Conservation (phyloP, 169 alveolate species). For the Plasmodium knowlesi region DNA sequence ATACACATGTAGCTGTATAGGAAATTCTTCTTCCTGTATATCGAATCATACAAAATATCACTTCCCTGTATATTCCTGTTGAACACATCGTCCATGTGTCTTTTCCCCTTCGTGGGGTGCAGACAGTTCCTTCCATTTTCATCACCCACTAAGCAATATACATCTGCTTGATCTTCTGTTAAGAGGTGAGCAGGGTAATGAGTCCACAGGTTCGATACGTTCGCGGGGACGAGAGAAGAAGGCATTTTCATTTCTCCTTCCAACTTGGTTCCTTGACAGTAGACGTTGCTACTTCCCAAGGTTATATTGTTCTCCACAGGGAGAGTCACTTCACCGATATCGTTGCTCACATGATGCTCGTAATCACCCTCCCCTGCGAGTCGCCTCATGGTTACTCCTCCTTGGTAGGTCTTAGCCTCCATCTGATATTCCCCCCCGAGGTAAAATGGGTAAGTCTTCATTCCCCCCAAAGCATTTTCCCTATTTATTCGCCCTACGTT, state of each 20-base stretch:
- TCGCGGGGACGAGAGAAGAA: not conserved
- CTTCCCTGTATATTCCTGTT: slow-evolving; percentile 8
- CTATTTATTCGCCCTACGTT: not conserved
- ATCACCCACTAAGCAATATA: not conserved
- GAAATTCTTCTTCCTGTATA: slow-evolving; percentile 19
- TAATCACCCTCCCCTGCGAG: not conserved
- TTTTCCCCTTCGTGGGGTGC: not conserved
- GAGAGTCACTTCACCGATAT: not conserved
- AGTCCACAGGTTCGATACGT: not conserved
- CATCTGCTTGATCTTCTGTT: not conserved
- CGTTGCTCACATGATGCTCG: not conserved
- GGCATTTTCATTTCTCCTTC: not conserved
- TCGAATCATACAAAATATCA: slow-evolving; percentile 30
- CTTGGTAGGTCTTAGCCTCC: not conserved
- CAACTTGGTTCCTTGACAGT: not conserved
- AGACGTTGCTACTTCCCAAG: not conserved
- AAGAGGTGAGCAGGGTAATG: not conserved
- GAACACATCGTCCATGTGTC: not conserved
- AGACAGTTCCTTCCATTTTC: not conserved
- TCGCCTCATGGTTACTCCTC: not conserved
- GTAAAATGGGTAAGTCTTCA: too few relatives aligned
- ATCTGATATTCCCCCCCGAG: not conserved
- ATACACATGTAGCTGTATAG: slow-evolving; percentile 57
- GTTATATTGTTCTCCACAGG: not conserved
- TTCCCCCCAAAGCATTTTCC: not conserved